Base-by-base conservation (phyloP, 163 green algal genomes). In the Scenedesmus sp. region DNA sequence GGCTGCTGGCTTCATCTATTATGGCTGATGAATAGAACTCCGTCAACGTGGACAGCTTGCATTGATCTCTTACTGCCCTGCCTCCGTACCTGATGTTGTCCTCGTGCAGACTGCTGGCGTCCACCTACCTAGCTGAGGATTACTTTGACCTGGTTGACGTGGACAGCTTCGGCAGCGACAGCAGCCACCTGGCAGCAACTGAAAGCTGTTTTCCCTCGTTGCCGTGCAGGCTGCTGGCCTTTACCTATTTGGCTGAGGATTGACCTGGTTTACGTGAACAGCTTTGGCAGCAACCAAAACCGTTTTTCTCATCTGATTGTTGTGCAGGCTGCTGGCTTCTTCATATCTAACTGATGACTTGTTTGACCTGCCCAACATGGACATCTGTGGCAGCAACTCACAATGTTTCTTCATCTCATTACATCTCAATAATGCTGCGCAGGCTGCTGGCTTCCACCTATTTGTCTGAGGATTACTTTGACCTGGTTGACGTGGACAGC, bases 101-200 rank as follows among this genome's bases (percentile, higher is more conserved):
- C 67, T 79, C n/a, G 6, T 56, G 64, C 66, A 74, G 76, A 23
- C 7, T 92, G 46, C 34, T 85, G 46, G 60, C 54, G 57, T 87
- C 74, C 12, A 64, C 34, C 4, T 96, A 94, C 83, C 94, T 97
- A 67, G 81, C 82, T 55, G 94, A 97, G 57, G 94, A 95, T 64
- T 97, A 95, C 60, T 90, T 70, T 70, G 84, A 93, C 66, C 74
- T 98, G 0, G 93, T 97, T 7, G 96, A 98, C 87, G 88, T 96
- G 0, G 96, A 98, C 87, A 94, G 67, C 56, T 98, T 98, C 91
- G 96, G 95, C 66, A 93, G 86, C n/a, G 92, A 96, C 34, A 88
- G 84, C 54, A 84, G 74, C 54, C 92, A 93, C 67, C 77, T 97
- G 7, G 73, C 34, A 46, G 34, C 34, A 46, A 46, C 34, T 46